phyloP scores from a whole-genome alignment of 2,329 filamentous ascomycete species.

The Ceratocystiopsis sp. region DNA sequence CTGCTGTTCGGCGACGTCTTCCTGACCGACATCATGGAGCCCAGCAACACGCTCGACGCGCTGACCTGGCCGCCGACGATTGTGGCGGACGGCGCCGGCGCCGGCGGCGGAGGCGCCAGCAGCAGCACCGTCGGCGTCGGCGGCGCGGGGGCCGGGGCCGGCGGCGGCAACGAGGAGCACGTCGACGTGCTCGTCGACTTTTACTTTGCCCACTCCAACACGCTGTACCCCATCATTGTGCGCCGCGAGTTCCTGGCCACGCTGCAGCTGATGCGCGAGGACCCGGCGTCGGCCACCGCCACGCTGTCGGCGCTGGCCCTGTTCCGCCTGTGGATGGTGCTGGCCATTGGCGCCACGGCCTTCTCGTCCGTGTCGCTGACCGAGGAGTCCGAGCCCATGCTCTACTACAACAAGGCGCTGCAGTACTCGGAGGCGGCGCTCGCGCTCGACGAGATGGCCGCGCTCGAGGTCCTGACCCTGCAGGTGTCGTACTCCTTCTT shows the following conservation, averaged over 20 bases:
- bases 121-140: too few species aligned
- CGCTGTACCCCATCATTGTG: slow-evolving; percentile 26
- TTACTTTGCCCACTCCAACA: slow-evolving; percentile 30
- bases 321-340: slow-evolving; percentile 30
- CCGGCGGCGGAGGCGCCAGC: too few species aligned
- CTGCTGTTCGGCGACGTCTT: slow-evolving; percentile 16
- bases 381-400: slow-evolving; percentile 24
- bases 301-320: slow-evolving; percentile 18
- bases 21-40: slow-evolving; percentile 11
- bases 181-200: slow-evolving; percentile 20
- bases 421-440: slow-evolving; percentile 22
- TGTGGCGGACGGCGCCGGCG: background rate
- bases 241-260: slow-evolving; percentile 18
- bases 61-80: slow-evolving; percentile 7
- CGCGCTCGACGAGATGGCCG: slow-evolving; percentile 22
- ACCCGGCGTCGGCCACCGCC: slow-evolving; percentile 11
- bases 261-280: slow-evolving; percentile 15
- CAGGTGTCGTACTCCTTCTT: slow-evolving; percentile 32
- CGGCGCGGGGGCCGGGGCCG: too few species aligned
- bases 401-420: slow-evolving; percentile 27
- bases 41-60: background rate
- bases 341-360: slow-evolving; percentile 28
- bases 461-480: slow-evolving; percentile 25
- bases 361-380: slow-evolving; percentile 24
- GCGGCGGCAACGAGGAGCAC: slow-evolving; percentile 11